These are phyloP conservation scores for Kluyveromyces sp. DNA, from an alignment of 1,139 yeast species.

Conservation along the genomic window DNA sequence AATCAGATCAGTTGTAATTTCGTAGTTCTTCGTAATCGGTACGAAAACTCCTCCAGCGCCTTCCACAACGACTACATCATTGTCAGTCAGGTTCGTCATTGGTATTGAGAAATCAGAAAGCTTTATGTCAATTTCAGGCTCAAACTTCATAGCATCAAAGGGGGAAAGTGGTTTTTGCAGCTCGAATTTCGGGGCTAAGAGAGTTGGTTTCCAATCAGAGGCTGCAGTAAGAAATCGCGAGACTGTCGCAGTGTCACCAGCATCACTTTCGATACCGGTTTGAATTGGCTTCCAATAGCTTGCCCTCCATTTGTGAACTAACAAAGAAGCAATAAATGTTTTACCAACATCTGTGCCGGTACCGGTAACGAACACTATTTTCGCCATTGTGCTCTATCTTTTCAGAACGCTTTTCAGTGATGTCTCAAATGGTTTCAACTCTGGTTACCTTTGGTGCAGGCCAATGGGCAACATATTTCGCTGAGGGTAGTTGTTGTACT, in stretches of 20 bases:
- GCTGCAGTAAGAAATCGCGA: slow-evolving; percentile 6
- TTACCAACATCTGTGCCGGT: slow-evolving; percentile 35
- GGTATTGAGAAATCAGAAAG: slow-evolving; percentile 20
- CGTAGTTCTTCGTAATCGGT: slow-evolving; percentile 25
- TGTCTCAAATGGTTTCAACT: too few relatives aligned
- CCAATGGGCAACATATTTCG: too few relatives aligned
- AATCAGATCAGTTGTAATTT: slow-evolving; percentile 28
- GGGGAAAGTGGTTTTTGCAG: slow-evolving; percentile 30
- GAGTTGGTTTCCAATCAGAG: slow-evolving; percentile 12
- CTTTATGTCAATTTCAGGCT: slow-evolving; percentile 12
- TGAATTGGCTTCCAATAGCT: slow-evolving; percentile 34
- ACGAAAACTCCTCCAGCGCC: slow-evolving; percentile 34
- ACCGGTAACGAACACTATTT: slow-evolving; percentile 29
- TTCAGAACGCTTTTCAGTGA: too few relatives aligned
- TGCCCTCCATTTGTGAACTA: slow-evolving; percentile 28
- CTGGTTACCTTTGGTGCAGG: too few relatives aligned
- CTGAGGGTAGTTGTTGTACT: too few relatives aligned
- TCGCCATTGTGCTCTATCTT: too few relatives aligned
- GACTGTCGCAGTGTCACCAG: slow-evolving; percentile 29
- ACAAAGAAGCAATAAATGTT: slow-evolving; percentile 29
- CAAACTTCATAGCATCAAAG: slow-evolving; percentile 29
- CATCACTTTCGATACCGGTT: slow-evolving; percentile 30
- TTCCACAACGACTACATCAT: slow-evolving; percentile 26
- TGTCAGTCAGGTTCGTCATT: neutral
- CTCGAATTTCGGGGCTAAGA: slow-evolving; percentile 21